phyloP scores from a whole-genome alignment of 2,329 filamentous ascomycete genomes.

The Paecilomyces sp. region DNA sequence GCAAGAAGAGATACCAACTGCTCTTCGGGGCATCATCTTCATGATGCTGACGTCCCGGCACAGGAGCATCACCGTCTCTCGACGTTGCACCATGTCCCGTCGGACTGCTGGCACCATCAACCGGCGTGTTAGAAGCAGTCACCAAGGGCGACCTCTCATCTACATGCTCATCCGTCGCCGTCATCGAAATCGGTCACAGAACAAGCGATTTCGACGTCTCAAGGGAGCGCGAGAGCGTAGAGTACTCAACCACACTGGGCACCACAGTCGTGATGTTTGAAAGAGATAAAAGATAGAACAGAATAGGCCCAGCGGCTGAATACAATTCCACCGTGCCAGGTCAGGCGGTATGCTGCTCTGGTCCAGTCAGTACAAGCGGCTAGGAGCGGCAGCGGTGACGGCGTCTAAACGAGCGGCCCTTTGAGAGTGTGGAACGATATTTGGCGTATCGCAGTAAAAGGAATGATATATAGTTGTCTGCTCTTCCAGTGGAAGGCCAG shows the following conservation, averaged over 20 bases:
- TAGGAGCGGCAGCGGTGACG: neutral
- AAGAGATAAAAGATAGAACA: neutral
- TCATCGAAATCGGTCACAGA: constrained; percentile 7
- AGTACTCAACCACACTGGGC: neutral
- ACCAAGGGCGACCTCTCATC: constrained; percentile 25
- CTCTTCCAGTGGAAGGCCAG: neutral
- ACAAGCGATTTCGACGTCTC: neutral
- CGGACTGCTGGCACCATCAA: constrained; percentile 8
- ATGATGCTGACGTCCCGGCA: constrained; percentile 9
- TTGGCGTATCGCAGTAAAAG: neutral
- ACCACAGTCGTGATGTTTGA: neutral
- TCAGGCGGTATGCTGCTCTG: neutral
- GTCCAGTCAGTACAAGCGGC: neutral
- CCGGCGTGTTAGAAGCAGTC: constrained; percentile 8
- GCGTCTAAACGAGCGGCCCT: neutral
- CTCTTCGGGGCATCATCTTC: constrained; percentile 62
- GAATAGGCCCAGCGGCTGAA: neutral
- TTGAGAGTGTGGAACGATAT: neutral
- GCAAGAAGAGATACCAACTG: constrained; percentile 73
- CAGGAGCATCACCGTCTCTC: constrained; percentile 11
- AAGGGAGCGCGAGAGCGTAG: neutral
- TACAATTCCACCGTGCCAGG: neutral
- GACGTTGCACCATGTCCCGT: constrained; percentile 5
- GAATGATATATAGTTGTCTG: neutral
- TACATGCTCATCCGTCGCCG: constrained; percentile 9